Evolutionary conservation across 1,284 basidiomycete genomes (phyloP), one percentile per base, ranked within the genome.

Genomic region (Ustilago sp.): DNA sequence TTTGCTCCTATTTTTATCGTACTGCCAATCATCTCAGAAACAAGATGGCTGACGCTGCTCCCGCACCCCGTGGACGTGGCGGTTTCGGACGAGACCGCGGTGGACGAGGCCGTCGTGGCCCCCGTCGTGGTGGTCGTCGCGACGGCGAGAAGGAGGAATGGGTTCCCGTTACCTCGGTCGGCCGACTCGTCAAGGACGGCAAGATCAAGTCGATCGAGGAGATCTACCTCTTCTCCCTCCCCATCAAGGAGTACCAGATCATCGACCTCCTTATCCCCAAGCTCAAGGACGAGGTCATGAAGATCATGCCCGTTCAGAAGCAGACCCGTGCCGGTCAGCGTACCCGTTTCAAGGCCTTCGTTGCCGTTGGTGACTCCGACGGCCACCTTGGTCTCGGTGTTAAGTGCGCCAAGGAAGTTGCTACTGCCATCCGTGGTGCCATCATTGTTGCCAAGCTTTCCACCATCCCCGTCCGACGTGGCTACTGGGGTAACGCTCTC

Each of bases 131-230:
- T 78, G 93, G 93, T 80, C 94, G 94, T 89, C 96, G 95, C 43
- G 96, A 98, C 86, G 95, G 98, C 88, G 96, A 98, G 89, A 98
- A 98, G 90, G 95, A 98, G 71, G 83, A 85, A 78, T 86, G 89
- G 98, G 92, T 93, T 79, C 96, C 96, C 86, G 97, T 99, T 88
- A 99, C 96, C 88, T 98, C 98, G 88, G 93, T 99, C 83, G 96
- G 96, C 78, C 95, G 96, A 88, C 92, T 99, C 85, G 96, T 98
- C 65, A 98, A 98, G 90, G 97, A 98, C 86, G 95, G 95, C 86
- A 99, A 99, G 90, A 98, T 99, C 90, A 98, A 97, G 90, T 98
- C 95, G 58, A 97, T 99, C 91, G 97, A 99, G 88, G 97, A 99
- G 88, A 98, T 99, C 89, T 99, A 99, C 90, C 94, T 99, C 86